These are phyloP conservation scores for Misopates orontium DNA, from an alignment of 257 asterid genomes.

Conservation along the genomic window DNA sequence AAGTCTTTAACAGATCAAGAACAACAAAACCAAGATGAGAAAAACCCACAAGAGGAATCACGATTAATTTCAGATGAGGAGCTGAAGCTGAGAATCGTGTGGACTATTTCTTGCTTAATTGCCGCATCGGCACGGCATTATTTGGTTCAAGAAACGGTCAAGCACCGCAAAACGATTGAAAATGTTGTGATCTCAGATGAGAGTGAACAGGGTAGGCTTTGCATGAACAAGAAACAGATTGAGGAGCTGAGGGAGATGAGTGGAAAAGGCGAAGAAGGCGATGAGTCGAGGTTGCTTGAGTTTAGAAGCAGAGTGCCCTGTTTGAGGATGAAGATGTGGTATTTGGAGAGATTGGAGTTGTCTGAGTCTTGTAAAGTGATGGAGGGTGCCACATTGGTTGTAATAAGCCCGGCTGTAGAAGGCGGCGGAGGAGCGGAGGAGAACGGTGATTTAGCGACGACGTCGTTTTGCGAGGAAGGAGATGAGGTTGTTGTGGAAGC, in stretches of 20 bases:
- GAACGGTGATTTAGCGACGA: conserved; percentile 41
- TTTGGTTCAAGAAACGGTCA: conserved; percentile 43
- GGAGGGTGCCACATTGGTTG: conserved; percentile 75
- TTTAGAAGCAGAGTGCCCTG: conserved; percentile 54
- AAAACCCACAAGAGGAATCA: background rate
- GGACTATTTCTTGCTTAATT: conserved; percentile 68
- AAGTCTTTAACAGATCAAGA: conserved; percentile 35
- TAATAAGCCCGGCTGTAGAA: conserved; percentile 42
- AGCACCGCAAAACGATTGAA: conserved; percentile 29
- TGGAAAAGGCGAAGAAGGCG: conserved; percentile 3
- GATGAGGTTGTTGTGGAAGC: conserved; percentile 40
- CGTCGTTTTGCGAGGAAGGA: conserved; percentile 38
- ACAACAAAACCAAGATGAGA: background rate
- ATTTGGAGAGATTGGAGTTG: conserved; percentile 54
- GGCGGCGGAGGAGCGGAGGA: conserved; percentile 19
- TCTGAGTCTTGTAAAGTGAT: conserved; percentile 44
- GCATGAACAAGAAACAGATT: conserved; percentile 50
- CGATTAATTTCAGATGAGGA: conserved; percentile 48
- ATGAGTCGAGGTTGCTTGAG: conserved; percentile 5
- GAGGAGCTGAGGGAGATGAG: conserved; percentile 41
- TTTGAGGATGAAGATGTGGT: conserved; percentile 78
- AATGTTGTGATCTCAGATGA: conserved; percentile 52
- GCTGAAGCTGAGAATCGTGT: conserved; percentile 56
- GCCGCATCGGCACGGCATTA: conserved; percentile 70
- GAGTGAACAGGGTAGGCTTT: conserved; percentile 53